These are phyloP conservation scores for Exophiala sp. DNA, from an alignment of 2,329 filamentous ascomycete genomes.

Conservation along the genomic window DNA sequence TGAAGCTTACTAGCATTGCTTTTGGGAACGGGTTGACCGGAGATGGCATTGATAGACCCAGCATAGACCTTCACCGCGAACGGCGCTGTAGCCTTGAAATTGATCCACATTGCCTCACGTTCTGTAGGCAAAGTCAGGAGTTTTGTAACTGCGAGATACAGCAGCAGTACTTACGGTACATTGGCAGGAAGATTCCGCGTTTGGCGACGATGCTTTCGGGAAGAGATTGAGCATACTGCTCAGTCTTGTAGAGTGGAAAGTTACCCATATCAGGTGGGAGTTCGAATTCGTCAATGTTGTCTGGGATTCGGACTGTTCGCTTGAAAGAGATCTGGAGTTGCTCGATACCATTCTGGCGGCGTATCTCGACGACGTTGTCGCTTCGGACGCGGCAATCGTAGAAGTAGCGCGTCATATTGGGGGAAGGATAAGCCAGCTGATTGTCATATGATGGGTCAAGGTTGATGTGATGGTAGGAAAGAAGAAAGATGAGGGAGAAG, in stretches of 20 bases:
- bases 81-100: not conserved
- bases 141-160: conserved; percentile 30
- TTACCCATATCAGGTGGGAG: not conserved
- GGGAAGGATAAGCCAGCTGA: not conserved
- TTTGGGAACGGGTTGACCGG: conserved; percentile 31
- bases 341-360: not conserved
- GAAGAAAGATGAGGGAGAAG: too few species aligned
- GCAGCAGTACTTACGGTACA: conserved; percentile 34
- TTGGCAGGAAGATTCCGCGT: conserved; percentile 47
- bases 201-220: conserved; percentile 37
- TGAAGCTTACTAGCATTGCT: not conserved
- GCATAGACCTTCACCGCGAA: conserved; percentile 37
- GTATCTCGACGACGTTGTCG: not conserved
- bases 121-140: not conserved
- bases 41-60: conserved; percentile 44
- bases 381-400: not conserved
- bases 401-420: not conserved
- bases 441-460: too few species aligned
- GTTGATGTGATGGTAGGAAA: too few species aligned
- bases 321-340: not conserved
- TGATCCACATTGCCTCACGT: not conserved
- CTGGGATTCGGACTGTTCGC: not conserved
- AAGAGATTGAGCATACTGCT: conserved; percentile 26
- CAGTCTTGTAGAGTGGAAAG: not conserved
- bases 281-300: not conserved